Evolutionary conservation across 2,329 filamentous ascomycete species (phyloP).

Genomic region (Aspergillus carbonarius): DNA sequence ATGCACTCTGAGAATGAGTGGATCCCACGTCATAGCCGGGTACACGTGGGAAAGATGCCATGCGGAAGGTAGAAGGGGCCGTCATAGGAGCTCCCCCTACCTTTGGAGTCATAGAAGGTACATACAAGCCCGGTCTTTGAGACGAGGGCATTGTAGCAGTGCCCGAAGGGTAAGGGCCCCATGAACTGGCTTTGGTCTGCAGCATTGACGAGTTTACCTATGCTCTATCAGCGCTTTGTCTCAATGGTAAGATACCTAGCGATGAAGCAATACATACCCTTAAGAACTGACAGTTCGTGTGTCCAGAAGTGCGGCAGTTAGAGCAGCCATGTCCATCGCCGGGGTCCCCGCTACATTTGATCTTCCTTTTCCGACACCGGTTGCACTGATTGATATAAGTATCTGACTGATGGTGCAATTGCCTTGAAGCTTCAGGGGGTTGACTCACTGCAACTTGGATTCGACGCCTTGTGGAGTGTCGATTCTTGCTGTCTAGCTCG

Average conservation of each 20-base stretch:
- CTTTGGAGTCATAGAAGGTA: conserved; percentile 14
- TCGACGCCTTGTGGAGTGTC: conserved; percentile 47
- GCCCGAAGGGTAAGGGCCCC: conserved; percentile 27
- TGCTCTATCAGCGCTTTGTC: conserved; percentile 3
- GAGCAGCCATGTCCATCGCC: conserved; percentile 74
- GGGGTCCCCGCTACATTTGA: conserved; percentile 84
- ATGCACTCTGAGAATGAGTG: conserved; percentile 20
- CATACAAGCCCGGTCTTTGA: conserved; percentile 23
- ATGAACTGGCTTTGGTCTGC: conserved; percentile 26
- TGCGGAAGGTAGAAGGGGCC: conserved; percentile 18
- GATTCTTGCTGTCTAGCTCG: conserved; percentile 38
- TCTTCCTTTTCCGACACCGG: conserved; percentile 89
- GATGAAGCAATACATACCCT: conserved; percentile 55
- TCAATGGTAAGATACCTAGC: not conserved
- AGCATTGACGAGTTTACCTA: conserved; percentile 37
- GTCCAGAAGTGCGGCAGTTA: conserved; percentile 76
- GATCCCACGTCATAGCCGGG: conserved; percentile 29
- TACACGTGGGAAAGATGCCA: conserved; percentile 20
- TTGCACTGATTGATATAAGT: conserved; percentile 62
- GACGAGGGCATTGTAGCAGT: conserved; percentile 19
- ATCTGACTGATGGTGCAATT: not conserved
- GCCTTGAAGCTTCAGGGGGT: not conserved
- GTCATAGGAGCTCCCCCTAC: conserved; percentile 15
- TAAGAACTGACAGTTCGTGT: conserved; percentile 69
- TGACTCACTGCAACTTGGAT: conserved; percentile 53